Evolutionary conservation across 1,284 basidiomycete genomes (phyloP).

Genomic region (Sanguinoderma infundibulare): DNA sequence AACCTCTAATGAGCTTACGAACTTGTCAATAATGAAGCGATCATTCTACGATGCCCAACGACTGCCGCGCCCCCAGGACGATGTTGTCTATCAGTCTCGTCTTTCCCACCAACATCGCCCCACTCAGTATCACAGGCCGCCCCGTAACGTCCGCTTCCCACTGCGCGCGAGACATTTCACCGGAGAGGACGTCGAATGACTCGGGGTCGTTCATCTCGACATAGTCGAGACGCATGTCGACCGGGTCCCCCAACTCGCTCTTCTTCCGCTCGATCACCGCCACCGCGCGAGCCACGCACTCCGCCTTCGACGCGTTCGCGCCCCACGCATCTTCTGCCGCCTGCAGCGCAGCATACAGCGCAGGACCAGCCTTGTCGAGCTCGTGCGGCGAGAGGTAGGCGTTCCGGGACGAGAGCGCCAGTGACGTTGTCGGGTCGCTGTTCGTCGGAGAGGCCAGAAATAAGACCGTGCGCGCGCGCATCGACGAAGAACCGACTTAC

Average conservation of each 20-base stretch:
- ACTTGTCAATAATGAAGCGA: too few relatives aligned
- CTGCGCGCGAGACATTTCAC: slow-evolving; percentile 34
- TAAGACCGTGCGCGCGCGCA: not conserved
- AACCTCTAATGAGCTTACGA: too few relatives aligned
- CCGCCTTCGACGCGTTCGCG: slow-evolving; percentile 52
- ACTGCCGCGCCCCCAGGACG: slow-evolving; percentile 62
- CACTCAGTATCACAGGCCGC: slow-evolving; percentile 79
- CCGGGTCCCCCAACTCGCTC: slow-evolving; percentile 37
- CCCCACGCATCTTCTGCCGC: slow-evolving; percentile 62
- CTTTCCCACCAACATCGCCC: slow-evolving; percentile 86
- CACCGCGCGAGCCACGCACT: slow-evolving; percentile 53
- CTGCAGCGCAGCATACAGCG: slow-evolving; percentile 73
- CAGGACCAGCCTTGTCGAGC: slow-evolving; percentile 66
- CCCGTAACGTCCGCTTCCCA: slow-evolving; percentile 29
- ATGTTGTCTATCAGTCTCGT: slow-evolving; percentile 96
- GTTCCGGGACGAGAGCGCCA: slow-evolving; percentile 94
- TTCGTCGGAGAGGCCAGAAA: not conserved
- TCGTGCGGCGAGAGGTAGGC: slow-evolving; percentile 78
- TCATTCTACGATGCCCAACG: slow-evolving; percentile 29
- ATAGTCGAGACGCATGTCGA: slow-evolving; percentile 80
- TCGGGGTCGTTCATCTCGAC: slow-evolving; percentile 87
- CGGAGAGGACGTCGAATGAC: slow-evolving; percentile 68
- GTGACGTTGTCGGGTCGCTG: slow-evolving; percentile 53
- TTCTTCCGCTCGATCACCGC: slow-evolving; percentile 42
- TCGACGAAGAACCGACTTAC: slow-evolving; percentile 35